Percentiles rank a stretch among this genome's conserved stretches.
phyloP scores from a whole-genome alignment of 1,284 basidiomycete species.

The Anthracocystis panici-leucophaei region DNA sequence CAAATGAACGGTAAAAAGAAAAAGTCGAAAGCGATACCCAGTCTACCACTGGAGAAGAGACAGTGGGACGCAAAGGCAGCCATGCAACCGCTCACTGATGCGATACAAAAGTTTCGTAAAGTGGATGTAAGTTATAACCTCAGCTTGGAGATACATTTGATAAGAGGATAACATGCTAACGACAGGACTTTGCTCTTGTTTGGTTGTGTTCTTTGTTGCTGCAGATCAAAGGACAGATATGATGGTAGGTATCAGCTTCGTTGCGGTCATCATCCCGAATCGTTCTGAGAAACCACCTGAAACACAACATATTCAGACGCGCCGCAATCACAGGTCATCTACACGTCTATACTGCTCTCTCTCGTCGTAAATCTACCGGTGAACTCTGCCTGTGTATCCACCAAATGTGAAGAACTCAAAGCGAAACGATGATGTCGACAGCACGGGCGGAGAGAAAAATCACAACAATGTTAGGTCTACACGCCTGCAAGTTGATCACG shows the following conservation, averaged over 20 bases:
- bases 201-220: neutral
- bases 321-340: no score
- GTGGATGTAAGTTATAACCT: conserved; percentile 71
- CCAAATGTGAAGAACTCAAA: no score
- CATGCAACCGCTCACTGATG: conserved; percentile 70
- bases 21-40: conserved; percentile 41
- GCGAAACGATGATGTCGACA: no score
- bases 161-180: neutral
- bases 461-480: neutral
- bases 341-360: neutral
- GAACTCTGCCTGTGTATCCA: neutral
- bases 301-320: neutral
- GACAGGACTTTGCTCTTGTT: neutral
- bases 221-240: conserved; percentile 60
- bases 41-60: conserved; percentile 45
- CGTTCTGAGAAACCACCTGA: no score
- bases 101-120: conserved; percentile 71
- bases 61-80: conserved; percentile 73
- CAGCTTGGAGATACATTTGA: neutral
- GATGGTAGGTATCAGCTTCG: conserved; percentile 14
- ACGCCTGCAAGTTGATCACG: neutral
- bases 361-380: neutral
- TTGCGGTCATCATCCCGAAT: neutral
- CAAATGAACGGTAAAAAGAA: conserved; percentile 31
- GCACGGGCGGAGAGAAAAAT: neutral